These are phyloP conservation scores for Trametes elegans DNA, from an alignment of 768 basidiomycete genomes.

Conservation along the genomic window DNA sequence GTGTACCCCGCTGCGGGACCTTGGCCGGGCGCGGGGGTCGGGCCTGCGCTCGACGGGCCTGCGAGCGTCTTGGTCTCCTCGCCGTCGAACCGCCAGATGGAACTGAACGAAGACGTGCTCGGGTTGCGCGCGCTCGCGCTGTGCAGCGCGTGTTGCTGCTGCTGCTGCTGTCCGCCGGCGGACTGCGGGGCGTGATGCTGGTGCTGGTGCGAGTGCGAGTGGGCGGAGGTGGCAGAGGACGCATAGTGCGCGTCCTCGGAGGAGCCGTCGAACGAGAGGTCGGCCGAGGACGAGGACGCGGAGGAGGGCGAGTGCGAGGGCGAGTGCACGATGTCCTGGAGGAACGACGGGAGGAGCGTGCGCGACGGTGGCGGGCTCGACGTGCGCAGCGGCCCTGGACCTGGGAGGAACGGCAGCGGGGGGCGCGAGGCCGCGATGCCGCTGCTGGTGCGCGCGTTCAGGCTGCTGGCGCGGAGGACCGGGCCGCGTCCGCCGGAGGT, in stretches of 20 bases:
- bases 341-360: conserved; percentile 70
- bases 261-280: conserved; percentile 43
- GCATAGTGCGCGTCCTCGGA: conserved; percentile 16
- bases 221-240: conserved; percentile 7
- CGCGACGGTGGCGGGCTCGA: conserved; percentile 31
- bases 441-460: conserved; percentile 30
- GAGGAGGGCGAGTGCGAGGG: conserved; percentile 54
- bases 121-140: not conserved
- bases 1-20: not conserved
- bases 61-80: conserved; percentile 61
- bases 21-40: not conserved
- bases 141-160: not conserved
- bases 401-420: conserved; percentile 21
- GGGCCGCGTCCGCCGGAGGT: conserved; percentile 47
- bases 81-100: conserved; percentile 73
- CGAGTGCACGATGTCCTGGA: conserved; percentile 71
- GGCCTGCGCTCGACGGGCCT: not conserved
- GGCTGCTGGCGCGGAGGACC: no score
- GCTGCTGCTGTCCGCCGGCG: not conserved
- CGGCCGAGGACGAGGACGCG: conserved; percentile 64
- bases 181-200: not conserved
- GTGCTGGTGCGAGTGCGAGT: conserved; percentile 9
- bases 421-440: conserved; percentile 33
- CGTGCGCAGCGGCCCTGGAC: conserved; percentile 36
- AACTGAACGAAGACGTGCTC: conserved; percentile 20